Base-by-base conservation (phyloP, 2,329 filamentous ascomycete genomes). In the Colletotrichum navitas region DNA sequence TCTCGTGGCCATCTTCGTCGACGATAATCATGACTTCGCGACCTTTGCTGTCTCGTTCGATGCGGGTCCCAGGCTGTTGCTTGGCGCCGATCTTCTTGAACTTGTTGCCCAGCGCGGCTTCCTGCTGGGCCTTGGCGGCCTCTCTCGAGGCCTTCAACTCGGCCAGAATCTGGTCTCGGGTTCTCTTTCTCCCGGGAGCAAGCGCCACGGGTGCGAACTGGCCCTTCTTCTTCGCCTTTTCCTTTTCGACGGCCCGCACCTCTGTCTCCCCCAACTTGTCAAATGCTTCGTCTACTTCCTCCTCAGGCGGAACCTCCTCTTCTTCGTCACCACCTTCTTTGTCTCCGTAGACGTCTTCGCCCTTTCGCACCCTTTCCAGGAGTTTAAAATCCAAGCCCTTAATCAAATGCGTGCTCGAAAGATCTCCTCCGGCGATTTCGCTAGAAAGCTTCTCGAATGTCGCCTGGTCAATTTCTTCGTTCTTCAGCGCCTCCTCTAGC, bases 381-480 rank as follows among this genome's bases (percentile, higher is more conserved):
- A 98, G 84, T 80, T 93, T 92, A 79, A 94, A 93, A 81, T 99
- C 96, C 61, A 99, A 82, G 0, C 96, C 96, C 79, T 98, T 98
- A 59, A 98, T 92, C 74, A 98, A 82, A 85, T 97, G 94, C 18
- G 94, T 97, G 76, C 90, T 94, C 18, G 85, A 85, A 29, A 95
- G 82, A 79, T 97, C 93, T 10, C 95, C 95, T 4, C 94, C 95
- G 0, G 94, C 89, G 66, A 98, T 94, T 76, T 97, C 89, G 74
- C 89, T 88, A 43, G 92, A 86, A 51, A 95, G 81, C 76, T 88
- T 90, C 76, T 95, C 91, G 79, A 97, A 97, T 0, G 91, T 94
- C 60, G 87, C 88, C 75, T 90, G 88, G 75, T 97, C 93, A 74
- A 98, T 94, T 81, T 97, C 90, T 59, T 93, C 93, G 55, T 94